Evolutionary conservation across 768 basidiomycete species (phyloP).

Genomic region (Phanerochaete carnosa): DNA sequence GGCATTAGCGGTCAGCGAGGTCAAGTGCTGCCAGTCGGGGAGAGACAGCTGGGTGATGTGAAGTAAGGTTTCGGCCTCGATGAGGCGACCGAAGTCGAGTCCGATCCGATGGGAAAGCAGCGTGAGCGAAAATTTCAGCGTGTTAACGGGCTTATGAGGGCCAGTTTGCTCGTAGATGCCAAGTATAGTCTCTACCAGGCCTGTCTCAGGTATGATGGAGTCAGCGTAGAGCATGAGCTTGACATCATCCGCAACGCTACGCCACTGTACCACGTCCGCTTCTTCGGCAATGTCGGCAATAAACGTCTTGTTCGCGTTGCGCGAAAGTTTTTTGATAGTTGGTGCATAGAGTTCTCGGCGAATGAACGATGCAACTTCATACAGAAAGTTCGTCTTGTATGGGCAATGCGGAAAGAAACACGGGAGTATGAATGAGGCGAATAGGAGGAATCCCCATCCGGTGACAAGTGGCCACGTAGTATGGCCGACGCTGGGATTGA

Average conservation of each 20-base stretch:
- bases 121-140: background rate
- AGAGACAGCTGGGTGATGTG: background rate
- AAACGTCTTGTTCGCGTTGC: too few relatives aligned
- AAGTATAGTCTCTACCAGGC: background rate
- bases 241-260: background rate
- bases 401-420: background rate
- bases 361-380: background rate
- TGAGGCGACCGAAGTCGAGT: background rate
- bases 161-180: background rate
- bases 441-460: background rate
- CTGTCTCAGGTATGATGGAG: background rate
- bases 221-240: constrained; percentile 17
- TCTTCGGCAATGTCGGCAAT: background rate
- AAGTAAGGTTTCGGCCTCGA: background rate
- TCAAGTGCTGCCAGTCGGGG: background rate
- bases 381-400: background rate
- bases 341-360: background rate
- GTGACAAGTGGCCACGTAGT: background rate
- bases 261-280: background rate
- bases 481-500: background rate
- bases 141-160: background rate
- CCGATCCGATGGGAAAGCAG: background rate
- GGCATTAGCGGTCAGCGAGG: background rate
- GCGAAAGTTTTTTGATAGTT: too few relatives aligned
- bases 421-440: background rate